These are phyloP conservation scores for Monascus ruber DNA, from an alignment of 2,329 filamentous ascomycete species.

Conservation along the genomic window DNA sequence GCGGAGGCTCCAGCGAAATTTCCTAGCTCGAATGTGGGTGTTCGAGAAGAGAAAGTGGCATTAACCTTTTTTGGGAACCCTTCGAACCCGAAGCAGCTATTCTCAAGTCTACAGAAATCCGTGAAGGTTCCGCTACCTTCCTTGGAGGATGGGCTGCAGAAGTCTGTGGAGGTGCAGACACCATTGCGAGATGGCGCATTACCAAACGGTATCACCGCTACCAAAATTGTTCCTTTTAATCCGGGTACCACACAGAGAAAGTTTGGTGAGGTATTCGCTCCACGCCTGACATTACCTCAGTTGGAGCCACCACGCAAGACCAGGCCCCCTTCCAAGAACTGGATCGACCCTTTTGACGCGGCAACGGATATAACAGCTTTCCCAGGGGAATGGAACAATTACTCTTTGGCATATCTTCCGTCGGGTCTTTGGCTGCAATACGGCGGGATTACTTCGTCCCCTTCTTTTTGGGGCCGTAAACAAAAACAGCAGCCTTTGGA, in stretches of 20 bases:
- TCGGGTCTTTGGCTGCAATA: constrained; percentile 35
- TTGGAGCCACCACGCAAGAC: constrained; percentile 31
- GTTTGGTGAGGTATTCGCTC: constrained; percentile 35
- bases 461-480: constrained; percentile 27
- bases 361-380: constrained; percentile 22
- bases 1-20: constrained; percentile 24
- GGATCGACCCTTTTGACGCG: constrained; percentile 32
- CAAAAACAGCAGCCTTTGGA: constrained; percentile 18
- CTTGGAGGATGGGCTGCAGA: constrained; percentile 24
- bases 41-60: constrained; percentile 46
- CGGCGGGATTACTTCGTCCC: constrained; percentile 25
- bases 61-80: constrained; percentile 69
- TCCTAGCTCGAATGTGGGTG: constrained; percentile 27
- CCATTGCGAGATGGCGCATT: constrained; percentile 54
- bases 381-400: constrained; percentile 28
- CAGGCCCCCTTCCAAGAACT: constrained; percentile 22
- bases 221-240: constrained; percentile 49
- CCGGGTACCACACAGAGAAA: constrained; percentile 22
- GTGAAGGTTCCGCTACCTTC: constrained; percentile 22
- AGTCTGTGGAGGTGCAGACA: constrained; percentile 30
- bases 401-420: constrained; percentile 28
- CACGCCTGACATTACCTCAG: constrained; percentile 25
- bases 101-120: constrained; percentile 65
- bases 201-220: constrained; percentile 62
- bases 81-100: constrained; percentile 64